phyloP scores from a whole-genome alignment of 1,284 basidiomycete genomes.

The Boletus holoroseus region DNA sequence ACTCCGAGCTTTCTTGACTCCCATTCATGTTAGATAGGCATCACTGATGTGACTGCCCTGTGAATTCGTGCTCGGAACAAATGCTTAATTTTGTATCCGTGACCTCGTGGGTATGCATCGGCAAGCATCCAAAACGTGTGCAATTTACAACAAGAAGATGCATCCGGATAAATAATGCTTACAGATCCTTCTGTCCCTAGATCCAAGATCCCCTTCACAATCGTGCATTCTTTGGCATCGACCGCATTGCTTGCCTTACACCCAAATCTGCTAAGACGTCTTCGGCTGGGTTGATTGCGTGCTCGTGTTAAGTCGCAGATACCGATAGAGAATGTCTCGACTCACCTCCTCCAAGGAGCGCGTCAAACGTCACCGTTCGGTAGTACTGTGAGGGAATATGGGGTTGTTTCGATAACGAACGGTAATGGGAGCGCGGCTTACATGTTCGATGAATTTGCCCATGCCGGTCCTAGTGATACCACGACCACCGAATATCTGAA shows the following conservation, averaged over 20 bases:
- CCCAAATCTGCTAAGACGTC: constrained; percentile 62
- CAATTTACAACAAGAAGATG: neutral
- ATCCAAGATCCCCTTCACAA: constrained; percentile 6
- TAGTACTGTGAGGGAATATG: constrained; percentile 39
- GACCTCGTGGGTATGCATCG: too few relatives aligned
- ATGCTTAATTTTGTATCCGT: neutral
- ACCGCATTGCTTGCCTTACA: constrained; percentile 56
- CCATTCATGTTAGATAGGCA: neutral
- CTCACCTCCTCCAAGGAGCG: constrained; percentile 48
- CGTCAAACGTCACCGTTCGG: constrained; percentile 50
- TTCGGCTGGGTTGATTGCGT: constrained; percentile 38
- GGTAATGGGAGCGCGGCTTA: constrained; percentile 28
- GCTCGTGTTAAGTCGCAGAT: constrained; percentile 2
- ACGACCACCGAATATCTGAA: constrained; percentile 77
- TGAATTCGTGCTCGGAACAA: neutral
- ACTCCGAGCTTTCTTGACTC: neutral
- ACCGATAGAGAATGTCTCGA: neutral
- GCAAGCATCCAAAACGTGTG: neutral
- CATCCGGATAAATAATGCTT: neutral
- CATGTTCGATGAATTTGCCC: constrained; percentile 53
- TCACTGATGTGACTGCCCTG: neutral
- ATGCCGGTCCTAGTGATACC: constrained; percentile 67
- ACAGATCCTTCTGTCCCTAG: neutral
- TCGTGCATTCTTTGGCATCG: constrained; percentile 18
- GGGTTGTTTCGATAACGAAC: neutral